Evolutionary conservation across 257 asterid species (phyloP).

Genomic region (Penstemon eatonii): DNA sequence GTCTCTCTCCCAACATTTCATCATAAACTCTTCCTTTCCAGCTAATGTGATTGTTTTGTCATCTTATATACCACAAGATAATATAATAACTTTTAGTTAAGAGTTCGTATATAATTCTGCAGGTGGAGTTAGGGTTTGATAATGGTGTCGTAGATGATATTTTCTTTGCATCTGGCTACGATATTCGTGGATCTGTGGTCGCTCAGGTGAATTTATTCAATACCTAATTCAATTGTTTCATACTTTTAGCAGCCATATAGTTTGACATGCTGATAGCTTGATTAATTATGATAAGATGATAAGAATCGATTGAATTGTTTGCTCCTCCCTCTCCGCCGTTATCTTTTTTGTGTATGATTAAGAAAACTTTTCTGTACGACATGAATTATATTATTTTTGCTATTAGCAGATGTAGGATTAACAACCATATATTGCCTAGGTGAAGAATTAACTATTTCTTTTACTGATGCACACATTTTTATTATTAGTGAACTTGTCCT

Average conservation of each 20-base stretch:
- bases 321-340: conserved; percentile 8
- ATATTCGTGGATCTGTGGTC: conserved; percentile 82
- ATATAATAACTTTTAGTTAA: conserved; percentile 6
- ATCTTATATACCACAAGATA: conserved; percentile 1
- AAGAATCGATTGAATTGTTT: conserved; percentile 1
- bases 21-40: conserved; percentile 22
- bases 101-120: conserved; percentile 38
- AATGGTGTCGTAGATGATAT: conserved; percentile 64
- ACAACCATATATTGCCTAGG: background rate
- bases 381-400: background rate
- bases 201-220: conserved; percentile 67
- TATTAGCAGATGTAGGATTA: conserved; percentile 12
- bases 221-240: conserved; percentile 5
- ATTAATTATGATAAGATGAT: too few relatives aligned
- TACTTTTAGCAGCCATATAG: conserved; percentile 8
- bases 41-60: background rate
- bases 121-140: conserved; percentile 80
- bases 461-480: conserved; percentile 1
- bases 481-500: too few relatives aligned
- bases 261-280: conserved; percentile 19
- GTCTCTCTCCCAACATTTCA: conserved; percentile 16
- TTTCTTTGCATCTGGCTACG: conserved; percentile 80
- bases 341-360: conserved; percentile 7
- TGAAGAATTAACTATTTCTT: conserved; percentile 5
- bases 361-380: background rate